These are phyloP conservation scores for Eucommia ulmoides DNA, from an alignment of 257 asterid genomes.

Conservation along the genomic window DNA sequence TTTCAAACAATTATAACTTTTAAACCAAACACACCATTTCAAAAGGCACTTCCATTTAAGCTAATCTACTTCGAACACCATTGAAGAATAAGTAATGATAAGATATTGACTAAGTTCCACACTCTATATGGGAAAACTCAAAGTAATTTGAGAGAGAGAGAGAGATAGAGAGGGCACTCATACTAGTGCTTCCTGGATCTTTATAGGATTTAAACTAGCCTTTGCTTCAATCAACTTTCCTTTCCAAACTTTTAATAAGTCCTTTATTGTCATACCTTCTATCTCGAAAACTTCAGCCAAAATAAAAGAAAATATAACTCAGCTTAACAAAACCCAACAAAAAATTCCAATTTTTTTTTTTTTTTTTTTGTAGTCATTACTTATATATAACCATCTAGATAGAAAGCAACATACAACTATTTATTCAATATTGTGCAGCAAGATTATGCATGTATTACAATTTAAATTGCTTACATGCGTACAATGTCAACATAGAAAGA, in stretches of 20 bases:
- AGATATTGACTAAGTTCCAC: slow-evolving; percentile 7
- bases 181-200: slow-evolving; percentile 98
- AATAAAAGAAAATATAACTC: slow-evolving; percentile 8
- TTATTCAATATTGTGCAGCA: neutral
- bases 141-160: too few relatives aligned
- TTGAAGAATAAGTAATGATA: slow-evolving; percentile 5
- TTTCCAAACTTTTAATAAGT: slow-evolving; percentile 94
- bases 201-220: slow-evolving; percentile 80
- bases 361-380: too few relatives aligned
- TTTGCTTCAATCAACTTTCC: slow-evolving; percentile 91
- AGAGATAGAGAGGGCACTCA: slow-evolving; percentile 9
- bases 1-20: too few relatives aligned
- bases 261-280: slow-evolving; percentile 96
- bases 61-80: too few relatives aligned
- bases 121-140: too few relatives aligned
- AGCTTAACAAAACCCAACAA: slow-evolving; percentile 5
- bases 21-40: too few relatives aligned
- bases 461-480: slow-evolving; percentile 54
- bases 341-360: too few relatives aligned
- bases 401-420: neutral
- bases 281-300: slow-evolving; percentile 77
- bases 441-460: slow-evolving; percentile 2
- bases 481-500: slow-evolving; percentile 96
- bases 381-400: too few relatives aligned
- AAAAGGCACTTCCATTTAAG: too few relatives aligned